Evolutionary conservation across 2,329 filamentous ascomycete genomes (phyloP).

Genomic region (Fusarium brevicatenulatum): DNA sequence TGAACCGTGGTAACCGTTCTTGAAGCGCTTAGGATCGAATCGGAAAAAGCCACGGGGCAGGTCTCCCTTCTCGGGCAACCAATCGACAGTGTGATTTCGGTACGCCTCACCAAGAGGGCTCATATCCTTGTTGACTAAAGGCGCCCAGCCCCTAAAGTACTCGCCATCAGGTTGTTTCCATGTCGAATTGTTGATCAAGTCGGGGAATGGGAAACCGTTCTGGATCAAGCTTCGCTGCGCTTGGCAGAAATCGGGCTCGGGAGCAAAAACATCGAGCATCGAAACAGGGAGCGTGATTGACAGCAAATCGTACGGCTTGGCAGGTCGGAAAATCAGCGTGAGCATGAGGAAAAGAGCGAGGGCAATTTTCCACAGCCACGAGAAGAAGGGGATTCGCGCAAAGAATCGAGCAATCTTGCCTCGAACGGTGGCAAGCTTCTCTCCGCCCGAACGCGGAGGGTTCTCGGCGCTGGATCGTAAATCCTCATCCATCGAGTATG

Average conservation of each 20-base stretch:
- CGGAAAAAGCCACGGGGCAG: constrained; percentile 46
- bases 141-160: constrained; percentile 50
- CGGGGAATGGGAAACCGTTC: constrained; percentile 47
- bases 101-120: constrained; percentile 43
- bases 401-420: constrained; percentile 21
- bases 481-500: constrained; percentile 35
- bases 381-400: constrained; percentile 18
- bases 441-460: constrained; percentile 4
- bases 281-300: constrained; percentile 47
- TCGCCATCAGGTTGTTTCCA: constrained; percentile 45
- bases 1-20: constrained; percentile 32
- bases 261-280: constrained; percentile 44
- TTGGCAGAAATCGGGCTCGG: constrained; percentile 42
- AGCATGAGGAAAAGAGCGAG: constrained; percentile 36
- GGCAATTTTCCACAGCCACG: constrained; percentile 29
- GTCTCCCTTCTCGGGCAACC: constrained; percentile 40
- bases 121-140: constrained; percentile 25
- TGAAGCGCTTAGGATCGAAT: constrained; percentile 43
- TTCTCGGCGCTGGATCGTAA: constrained; percentile 26
- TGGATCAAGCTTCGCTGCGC: constrained; percentile 37
- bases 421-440: constrained; percentile 14
- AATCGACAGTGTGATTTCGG: constrained; percentile 41
- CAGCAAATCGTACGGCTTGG: constrained; percentile 47
- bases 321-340: constrained; percentile 42
- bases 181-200: constrained; percentile 37